Base-by-base conservation (phyloP, 2,329 filamentous ascomycete genomes). In the Epichloe bromicola region DNA sequence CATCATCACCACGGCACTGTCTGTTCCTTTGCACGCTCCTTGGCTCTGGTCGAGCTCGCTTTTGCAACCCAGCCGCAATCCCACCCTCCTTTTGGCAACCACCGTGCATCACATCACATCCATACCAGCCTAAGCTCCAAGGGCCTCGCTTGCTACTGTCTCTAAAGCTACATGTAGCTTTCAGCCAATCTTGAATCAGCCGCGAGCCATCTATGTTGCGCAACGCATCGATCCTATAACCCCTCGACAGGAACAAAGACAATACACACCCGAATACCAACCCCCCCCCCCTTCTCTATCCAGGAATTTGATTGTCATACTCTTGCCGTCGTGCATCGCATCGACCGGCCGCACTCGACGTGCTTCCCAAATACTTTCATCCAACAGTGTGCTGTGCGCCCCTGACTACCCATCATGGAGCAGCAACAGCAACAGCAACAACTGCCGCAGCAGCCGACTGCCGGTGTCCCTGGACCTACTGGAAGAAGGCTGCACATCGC, bases 401-500 rank as follows among this genome's bases (percentile, higher is more conserved):
- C 70, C 62, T 66, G 55, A 65, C 67, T 72, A 70, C 68, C 69
- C 73, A 67, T 59, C 66, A 86, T 86, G 83, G 82, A 71, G 61
- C 70, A 72, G 63, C 67, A 70, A 58, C 62, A 64, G 54, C 57
- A 60, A 65, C 81, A 82, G 66, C 67, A 82, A 65, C 76, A 83
- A 69, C 78, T 8, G 63, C 70, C 72, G 61, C 72, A 71, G 64
- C 71, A 71, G 63, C 70, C 71, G 63, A 62, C 73, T 58, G 75
- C 75, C 64, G 78, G 78, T 63, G 77, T 82, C 54, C 74, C 74
- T 66, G 89, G 88, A 61, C 87, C 88, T 63, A 73, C 84, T 67
- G 89, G 89, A 65, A 89, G 91, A 66, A 85, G 90, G 68, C 81
- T 97, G 68, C 90, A 97, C 74, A 96, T 97, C 72, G 91, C 91